Evolutionary conservation across 257 asterid genomes (phyloP).

Genomic region (Lavandula angustifolia): DNA sequence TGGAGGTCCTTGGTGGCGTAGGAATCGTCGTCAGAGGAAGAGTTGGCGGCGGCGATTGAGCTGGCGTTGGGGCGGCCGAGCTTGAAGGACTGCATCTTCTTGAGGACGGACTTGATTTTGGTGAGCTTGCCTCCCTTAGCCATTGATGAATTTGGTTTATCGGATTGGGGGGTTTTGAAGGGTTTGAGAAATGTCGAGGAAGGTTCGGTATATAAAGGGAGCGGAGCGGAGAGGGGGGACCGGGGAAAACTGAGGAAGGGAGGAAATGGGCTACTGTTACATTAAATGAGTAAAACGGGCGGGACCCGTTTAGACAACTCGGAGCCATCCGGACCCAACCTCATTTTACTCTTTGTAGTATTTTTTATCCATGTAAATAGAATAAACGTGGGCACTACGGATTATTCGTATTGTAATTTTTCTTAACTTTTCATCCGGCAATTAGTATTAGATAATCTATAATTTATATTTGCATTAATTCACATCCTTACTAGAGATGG

Average conservation of each 20-base stretch:
- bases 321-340: constrained; percentile 26
- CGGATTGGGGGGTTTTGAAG: constrained; percentile 30
- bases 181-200: constrained; percentile 37
- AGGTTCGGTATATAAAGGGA: constrained; percentile 38
- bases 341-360: no score
- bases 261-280: constrained; percentile 24
- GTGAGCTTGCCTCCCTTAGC: constrained; percentile 85
- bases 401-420: no score
- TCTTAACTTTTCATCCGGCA: no score
- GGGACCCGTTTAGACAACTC: constrained; percentile 26
- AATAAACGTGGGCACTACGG: no score
- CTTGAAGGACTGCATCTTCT: constrained; percentile 95
- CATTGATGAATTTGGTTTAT: constrained; percentile 38
- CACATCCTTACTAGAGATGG: no score
- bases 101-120: constrained; percentile 78
- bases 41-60: constrained; percentile 50
- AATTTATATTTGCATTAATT: no score
- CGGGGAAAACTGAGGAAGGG: constrained; percentile 1
- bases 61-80: constrained; percentile 49
- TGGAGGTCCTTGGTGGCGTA: constrained; percentile 45
- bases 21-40: constrained; percentile 45
- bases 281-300: constrained; percentile 27
- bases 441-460: no score
- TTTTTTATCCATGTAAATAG: no score
- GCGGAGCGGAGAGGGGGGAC: neutral